Conservation (phyloP, 2,329 filamentous ascomycete genomes). For the Rhytidhysteron rufulum region DNA sequence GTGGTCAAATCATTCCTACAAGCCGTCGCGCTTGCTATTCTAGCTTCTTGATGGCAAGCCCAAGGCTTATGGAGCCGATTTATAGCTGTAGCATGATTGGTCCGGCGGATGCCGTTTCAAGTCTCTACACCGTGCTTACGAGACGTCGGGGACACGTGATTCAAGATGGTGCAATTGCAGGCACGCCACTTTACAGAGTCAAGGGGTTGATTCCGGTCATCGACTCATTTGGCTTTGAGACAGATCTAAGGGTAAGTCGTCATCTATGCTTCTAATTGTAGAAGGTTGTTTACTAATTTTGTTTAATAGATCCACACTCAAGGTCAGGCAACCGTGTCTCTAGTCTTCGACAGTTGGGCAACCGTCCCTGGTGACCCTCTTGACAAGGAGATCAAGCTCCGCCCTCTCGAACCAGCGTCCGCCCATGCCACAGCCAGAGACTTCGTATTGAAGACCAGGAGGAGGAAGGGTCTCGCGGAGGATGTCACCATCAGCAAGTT, state of each 20-base stretch:
- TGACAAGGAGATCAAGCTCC: slow-evolving; percentile 76
- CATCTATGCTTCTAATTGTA: not conserved
- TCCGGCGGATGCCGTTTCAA: slow-evolving; percentile 80
- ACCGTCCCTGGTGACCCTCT: slow-evolving; percentile 94
- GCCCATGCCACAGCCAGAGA: slow-evolving; percentile 89
- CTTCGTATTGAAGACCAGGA: slow-evolving; percentile 92
- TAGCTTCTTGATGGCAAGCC: slow-evolving; percentile 94
- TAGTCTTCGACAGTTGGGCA: slow-evolving; percentile 94
- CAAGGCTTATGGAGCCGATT: slow-evolving; percentile 92
- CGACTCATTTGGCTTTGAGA: slow-evolving; percentile 97
- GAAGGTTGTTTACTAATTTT: not conserved
- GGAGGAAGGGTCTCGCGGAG: slow-evolving; percentile 90
- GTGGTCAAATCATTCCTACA: slow-evolving; percentile 96
- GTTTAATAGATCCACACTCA: slow-evolving; percentile 72
- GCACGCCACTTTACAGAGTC: slow-evolving; percentile 89
- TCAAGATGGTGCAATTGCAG: slow-evolving; percentile 88
- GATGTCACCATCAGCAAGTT: slow-evolving; percentile 96
- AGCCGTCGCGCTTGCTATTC: slow-evolving; percentile 90
- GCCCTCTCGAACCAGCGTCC: slow-evolving; percentile 80
- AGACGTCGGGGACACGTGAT: slow-evolving; percentile 87
- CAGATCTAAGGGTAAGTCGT: slow-evolving; percentile 65
- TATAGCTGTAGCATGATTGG: slow-evolving; percentile 92
- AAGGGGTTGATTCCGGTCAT: slow-evolving; percentile 91
- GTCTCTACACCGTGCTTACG: slow-evolving; percentile 87
- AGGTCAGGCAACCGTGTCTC: slow-evolving; percentile 81